A percentile compares a stretch with the other conserved stretches of the same genome.
phyloP scores from a whole-genome alignment of 83 land plant species.

The Thuja plicata region DNA sequence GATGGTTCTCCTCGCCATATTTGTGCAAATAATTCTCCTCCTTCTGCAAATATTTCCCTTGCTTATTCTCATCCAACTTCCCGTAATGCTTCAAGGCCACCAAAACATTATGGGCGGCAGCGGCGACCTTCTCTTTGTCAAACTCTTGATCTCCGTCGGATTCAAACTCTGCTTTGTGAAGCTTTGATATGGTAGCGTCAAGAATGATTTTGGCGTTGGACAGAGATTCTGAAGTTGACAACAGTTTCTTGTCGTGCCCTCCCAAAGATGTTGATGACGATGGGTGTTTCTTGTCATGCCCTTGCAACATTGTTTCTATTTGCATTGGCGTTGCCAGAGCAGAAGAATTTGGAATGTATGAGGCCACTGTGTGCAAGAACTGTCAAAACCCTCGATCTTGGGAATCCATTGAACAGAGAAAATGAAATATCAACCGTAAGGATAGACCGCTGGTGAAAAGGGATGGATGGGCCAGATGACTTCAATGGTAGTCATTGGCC shows the following conservation, averaged over 20 bases:
- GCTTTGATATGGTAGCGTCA: not conserved
- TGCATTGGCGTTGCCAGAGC: not conserved
- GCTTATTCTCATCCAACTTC: not conserved
- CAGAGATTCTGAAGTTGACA: not conserved
- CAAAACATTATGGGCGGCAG: not conserved
- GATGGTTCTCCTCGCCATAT: not conserved
- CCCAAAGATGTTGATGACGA: not conserved
- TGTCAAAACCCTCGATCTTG: constrained; percentile 5
- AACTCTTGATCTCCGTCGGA: not conserved
- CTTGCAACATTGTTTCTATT: too few species aligned
- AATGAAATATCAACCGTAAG: not conserved
- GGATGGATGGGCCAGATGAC: too few species aligned
- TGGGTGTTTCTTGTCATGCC: too few species aligned
- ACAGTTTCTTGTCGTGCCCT: not conserved
- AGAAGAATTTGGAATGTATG: not conserved
- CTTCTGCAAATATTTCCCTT: not conserved
- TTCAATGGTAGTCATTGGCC: too few species aligned
- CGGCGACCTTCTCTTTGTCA: not conserved
- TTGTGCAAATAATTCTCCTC: not conserved
- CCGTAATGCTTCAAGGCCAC: constrained; percentile 4
- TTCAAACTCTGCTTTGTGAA: not conserved
- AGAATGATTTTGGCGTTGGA: not conserved
- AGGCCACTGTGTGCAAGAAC: not conserved
- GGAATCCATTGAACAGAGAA: not conserved
- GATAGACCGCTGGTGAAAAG: too few species aligned